phyloP scores from a whole-genome alignment of 495 filamentous ascomycete genomes.

The Monascus purpureus region DNA sequence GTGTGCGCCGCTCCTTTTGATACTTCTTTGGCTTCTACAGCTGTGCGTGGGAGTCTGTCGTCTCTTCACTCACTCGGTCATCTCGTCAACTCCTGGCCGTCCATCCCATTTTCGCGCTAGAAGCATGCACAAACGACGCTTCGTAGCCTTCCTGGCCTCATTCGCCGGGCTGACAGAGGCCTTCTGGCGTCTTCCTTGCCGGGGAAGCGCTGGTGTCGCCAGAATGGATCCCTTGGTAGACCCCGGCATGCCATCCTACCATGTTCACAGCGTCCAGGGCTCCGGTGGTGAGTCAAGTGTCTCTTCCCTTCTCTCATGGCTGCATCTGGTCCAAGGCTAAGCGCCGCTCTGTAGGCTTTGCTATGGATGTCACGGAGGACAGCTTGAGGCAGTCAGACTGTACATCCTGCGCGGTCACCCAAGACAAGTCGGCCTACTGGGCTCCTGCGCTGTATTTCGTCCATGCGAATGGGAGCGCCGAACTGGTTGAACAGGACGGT shows the following conservation, averaged over 20 bases:
- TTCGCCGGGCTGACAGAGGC: constrained; percentile 36
- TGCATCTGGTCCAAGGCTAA: neutral
- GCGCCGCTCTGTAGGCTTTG: constrained; percentile 26
- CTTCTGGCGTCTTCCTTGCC: constrained; percentile 85
- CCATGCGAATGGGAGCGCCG: constrained; percentile 38
- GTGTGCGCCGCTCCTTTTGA: too few species aligned
- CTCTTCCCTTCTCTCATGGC: neutral
- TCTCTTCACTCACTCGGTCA: too few species aligned
- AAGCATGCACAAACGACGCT: too few species aligned
- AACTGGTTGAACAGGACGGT: constrained; percentile 38
- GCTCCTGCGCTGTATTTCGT: constrained; percentile 44
- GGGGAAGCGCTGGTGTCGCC: constrained; percentile 45
- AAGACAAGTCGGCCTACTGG: constrained; percentile 54
- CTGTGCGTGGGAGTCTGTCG: too few species aligned
- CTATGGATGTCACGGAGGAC: constrained; percentile 23
- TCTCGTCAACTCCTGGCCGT: too few species aligned
- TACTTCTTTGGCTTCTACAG: too few species aligned
- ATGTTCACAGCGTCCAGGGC: constrained; percentile 40
- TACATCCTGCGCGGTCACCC: constrained; percentile 42
- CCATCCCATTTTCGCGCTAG: too few species aligned
- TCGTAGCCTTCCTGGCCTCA: constrained; percentile 8
- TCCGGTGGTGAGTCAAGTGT: constrained; percentile 32
- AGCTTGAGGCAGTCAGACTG: constrained; percentile 33
- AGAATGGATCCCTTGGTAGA: constrained; percentile 42
- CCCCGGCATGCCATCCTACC: constrained; percentile 27